Evolutionary conservation across 129 eudicot genomes (phyloP).

Genomic region (Chrysanthemum lavandulifolium): DNA sequence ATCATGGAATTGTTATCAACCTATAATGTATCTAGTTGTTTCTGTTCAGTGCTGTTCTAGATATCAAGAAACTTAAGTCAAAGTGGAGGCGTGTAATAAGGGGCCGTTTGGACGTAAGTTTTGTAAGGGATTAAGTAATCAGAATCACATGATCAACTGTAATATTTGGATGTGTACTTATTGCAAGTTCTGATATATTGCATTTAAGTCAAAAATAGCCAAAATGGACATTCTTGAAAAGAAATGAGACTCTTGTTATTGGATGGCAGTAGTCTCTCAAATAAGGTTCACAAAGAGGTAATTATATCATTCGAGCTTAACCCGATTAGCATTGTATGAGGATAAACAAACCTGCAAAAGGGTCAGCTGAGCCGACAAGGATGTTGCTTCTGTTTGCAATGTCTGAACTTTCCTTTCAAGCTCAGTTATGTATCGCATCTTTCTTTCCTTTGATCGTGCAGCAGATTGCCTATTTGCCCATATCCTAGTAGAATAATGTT

Average conservation of each 20-base stretch:
- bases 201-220: no score
- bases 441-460: constrained; percentile 86
- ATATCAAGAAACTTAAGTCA: no score
- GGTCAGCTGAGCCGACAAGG: constrained; percentile 62
- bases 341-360: constrained; percentile 55
- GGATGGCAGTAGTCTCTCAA: background rate
- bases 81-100: no score
- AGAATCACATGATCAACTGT: no score
- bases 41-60: no score
- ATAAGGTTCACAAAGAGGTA: background rate
- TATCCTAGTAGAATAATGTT: no score
- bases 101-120: no score
- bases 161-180: no score
- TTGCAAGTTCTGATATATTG: no score
- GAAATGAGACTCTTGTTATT: background rate
- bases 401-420: constrained; percentile 74
- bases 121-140: no score
- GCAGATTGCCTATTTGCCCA: constrained; percentile 98
- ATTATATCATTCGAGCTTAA: background rate
- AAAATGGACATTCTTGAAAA: no score
- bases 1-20: background rate
- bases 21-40: no score
- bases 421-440: constrained; percentile 85
- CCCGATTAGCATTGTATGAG: background rate
- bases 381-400: constrained; percentile 66